A percentile compares a stretch with the other conserved stretches of the same genome.
Conservation (phyloP, 805 yeast genomes). For the Candida maris region DNA sequence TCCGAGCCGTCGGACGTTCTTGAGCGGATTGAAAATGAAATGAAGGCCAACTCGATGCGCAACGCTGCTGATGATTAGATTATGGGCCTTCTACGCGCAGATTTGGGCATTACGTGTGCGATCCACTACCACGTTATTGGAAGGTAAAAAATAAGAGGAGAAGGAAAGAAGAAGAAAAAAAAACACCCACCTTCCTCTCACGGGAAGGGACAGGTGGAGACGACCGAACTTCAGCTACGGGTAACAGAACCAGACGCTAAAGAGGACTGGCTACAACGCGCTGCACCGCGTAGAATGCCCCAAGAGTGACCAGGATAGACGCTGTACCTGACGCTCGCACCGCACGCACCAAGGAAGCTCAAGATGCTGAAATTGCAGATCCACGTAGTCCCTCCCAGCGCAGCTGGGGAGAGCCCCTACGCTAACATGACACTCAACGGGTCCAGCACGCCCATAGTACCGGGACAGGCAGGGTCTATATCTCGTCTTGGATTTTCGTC, state of each 20-base stretch:
- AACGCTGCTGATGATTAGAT: no score
- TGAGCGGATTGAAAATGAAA: conserved; percentile 28
- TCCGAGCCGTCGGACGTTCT: conserved; percentile 14
- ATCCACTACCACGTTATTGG: background rate
- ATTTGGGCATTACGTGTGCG: background rate
- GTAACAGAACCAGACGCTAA: no score
- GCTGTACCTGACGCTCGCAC: no score
- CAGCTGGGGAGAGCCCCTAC: conserved; percentile 7
- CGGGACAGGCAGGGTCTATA: conserved; percentile 7
- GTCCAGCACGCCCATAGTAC: conserved; percentile 26
- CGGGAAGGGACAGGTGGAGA: background rate
- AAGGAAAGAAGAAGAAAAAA: background rate
- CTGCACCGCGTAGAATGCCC: no score
- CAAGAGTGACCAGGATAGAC: no score
- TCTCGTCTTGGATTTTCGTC: conserved; percentile 9
- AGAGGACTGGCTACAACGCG: no score
- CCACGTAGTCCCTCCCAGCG: conserved; percentile 25
- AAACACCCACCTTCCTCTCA: background rate
- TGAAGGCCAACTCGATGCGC: conserved; percentile 24
- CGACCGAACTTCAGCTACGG: no score
- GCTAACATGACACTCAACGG: conserved; percentile 20
- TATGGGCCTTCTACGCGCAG: no score
- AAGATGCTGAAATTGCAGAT: conserved; percentile 29
- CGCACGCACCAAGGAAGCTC: no score
- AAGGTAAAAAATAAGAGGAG: background rate